These are phyloP conservation scores for Solanum sejunctum DNA, from an alignment of 257 asterid genomes.

Conservation along the genomic window DNA sequence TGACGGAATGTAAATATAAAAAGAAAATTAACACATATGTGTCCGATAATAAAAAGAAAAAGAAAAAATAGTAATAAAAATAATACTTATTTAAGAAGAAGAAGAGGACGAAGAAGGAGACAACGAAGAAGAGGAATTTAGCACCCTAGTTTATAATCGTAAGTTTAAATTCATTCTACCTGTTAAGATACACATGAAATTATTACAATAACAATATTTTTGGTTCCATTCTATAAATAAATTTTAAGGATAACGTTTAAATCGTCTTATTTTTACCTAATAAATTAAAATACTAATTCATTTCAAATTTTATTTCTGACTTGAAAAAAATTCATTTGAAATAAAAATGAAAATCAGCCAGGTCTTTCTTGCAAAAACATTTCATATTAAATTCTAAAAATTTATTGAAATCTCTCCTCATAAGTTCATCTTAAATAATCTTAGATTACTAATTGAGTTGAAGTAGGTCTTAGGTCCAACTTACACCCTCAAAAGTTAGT, in stretches of 20 bases:
- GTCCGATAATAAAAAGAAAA: no score
- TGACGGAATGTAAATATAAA: no score
- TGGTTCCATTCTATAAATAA: no score
- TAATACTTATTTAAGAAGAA: no score
- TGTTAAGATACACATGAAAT: not conserved
- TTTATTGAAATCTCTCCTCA: not conserved
- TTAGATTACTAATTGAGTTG: not conserved
- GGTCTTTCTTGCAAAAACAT: not conserved
- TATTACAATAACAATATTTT: not conserved
- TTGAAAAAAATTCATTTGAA: not conserved
- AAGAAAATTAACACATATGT: no score
- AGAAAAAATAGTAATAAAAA: no score
- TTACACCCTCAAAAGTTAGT: no score
- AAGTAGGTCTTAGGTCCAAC: no score
- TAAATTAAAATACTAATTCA: not conserved
- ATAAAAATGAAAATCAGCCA: not conserved
- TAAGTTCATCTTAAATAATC: not conserved
- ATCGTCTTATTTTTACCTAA: no score
- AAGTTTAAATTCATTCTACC: not conserved
- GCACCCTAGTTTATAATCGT: not conserved
- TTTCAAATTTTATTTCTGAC: no score
- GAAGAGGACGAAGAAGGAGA: no score
- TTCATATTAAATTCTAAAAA: not conserved
- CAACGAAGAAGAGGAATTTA: not conserved
- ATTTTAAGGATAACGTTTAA: no score